Evolutionary conservation across 2,329 filamentous ascomycete species (phyloP), one percentile per base, ranked within the genome.

Genomic region (Pyricularia grisea): DNA sequence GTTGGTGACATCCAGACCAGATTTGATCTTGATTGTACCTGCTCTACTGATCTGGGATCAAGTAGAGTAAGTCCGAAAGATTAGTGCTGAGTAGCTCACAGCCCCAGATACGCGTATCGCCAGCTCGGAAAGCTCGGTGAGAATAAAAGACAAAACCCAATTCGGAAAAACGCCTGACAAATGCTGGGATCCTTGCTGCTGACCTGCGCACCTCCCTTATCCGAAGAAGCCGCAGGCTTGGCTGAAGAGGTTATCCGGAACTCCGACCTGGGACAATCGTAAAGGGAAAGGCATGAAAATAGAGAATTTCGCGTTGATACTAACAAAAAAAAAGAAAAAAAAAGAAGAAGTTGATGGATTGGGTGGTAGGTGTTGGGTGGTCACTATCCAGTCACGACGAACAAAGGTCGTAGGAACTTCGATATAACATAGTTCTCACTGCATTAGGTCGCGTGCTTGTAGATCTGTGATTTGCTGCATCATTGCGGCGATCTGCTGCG

Each of bases 381-480:
- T n/a, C 42, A 50, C 17, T 20, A 11, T 11, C 42, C 7, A 50
- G 42, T 50, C 42, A 50, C 42, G 42, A 50, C 17, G 7, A 36
- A 36, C 33, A 3, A 2, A 36, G 33, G 33, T 50, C 42, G 20
- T 30, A 27, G 60, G 11, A 27, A 28, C 25, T 6, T 63, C n/a
- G n/a, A n/a, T n/a, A n/a, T 3, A 2, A 17, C 5, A 28, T 27
- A 17, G 9, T 63, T 63, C 60, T 28, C 25, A 63, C 14, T 63
- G 27, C 10, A 63, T 63, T 17, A 63, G 60, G 25, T 63, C 60
- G 17, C 60, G 60, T 63, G 60, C 60, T 28, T 63, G 60, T 14
- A 85, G 77, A 70, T 82, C 78, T 0, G 78, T 77, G 28, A 85
- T 81, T 72, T 85, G 82, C 61, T 80, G 77, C 79, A 84, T 81